Conservation (phyloP, 805 yeast species). For the Saccharomycopsis sp. region DNA sequence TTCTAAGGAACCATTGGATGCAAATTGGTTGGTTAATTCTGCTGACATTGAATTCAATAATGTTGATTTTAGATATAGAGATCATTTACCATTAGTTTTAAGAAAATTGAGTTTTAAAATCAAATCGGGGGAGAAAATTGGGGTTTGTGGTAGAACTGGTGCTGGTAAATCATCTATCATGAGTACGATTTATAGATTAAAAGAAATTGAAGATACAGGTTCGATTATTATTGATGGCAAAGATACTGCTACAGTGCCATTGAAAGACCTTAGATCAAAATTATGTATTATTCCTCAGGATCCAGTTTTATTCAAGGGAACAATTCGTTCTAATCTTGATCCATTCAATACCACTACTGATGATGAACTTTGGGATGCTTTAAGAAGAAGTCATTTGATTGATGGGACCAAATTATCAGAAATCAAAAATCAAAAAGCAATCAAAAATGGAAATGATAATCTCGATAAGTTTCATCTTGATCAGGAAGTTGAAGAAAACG, state of each 20-base stretch:
- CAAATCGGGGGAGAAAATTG: slow-evolving; percentile 45
- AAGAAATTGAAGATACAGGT: slow-evolving; percentile 44
- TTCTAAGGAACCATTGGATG: background rate
- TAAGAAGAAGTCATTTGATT: slow-evolving; percentile 48
- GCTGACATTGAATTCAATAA: slow-evolving; percentile 37
- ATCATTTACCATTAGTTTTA: slow-evolving; percentile 53
- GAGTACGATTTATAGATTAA: slow-evolving; percentile 57
- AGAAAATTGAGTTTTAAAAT: slow-evolving; percentile 42
- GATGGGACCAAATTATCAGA: slow-evolving; percentile 27
- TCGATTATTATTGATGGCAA: slow-evolving; percentile 55
- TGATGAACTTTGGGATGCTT: slow-evolving; percentile 54
- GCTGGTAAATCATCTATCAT: slow-evolving; percentile 72
- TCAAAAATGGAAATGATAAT: slow-evolving; percentile 18
- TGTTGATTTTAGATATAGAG: slow-evolving; percentile 52
- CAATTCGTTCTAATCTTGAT: slow-evolving; percentile 65
- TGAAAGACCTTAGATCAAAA: slow-evolving; percentile 54
- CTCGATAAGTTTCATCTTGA: slow-evolving; percentile 47
- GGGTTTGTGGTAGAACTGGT: slow-evolving; percentile 60
- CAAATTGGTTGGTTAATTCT: slow-evolving; percentile 50
- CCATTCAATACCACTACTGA: slow-evolving; percentile 56
- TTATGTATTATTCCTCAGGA: slow-evolving; percentile 83
- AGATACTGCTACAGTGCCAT: slow-evolving; percentile 53
- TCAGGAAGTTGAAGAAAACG: slow-evolving; percentile 49
- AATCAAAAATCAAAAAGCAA: slow-evolving; percentile 22
- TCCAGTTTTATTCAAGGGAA: slow-evolving; percentile 74